These are phyloP conservation scores for Cicer arietinum DNA, from an alignment of 306 rosid species.

Conservation along the genomic window DNA sequence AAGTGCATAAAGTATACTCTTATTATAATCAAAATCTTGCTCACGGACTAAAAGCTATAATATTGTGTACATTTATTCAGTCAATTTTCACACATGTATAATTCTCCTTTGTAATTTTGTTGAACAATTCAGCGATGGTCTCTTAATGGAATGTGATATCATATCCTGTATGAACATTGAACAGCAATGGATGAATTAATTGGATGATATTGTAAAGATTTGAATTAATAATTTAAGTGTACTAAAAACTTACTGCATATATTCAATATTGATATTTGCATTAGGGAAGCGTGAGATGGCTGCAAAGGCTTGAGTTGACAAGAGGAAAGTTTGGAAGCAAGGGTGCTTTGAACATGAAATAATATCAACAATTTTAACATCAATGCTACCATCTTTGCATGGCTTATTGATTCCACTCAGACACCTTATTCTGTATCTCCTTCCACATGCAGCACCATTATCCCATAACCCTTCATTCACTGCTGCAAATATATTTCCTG, in stretches of 20 bases:
- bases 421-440: constrained; percentile 71
- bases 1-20: no score
- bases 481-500: constrained; percentile 55
- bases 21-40: no score
- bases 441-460: constrained; percentile 78
- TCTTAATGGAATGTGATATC: not conserved
- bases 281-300: constrained; percentile 54
- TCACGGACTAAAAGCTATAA: no score
- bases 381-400: constrained; percentile 65
- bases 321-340: constrained; percentile 57
- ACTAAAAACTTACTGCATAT: constrained; percentile 52
- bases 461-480: constrained; percentile 84
- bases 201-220: not conserved
- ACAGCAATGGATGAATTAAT: not conserved
- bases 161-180: constrained; percentile 41
- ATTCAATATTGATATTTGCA: constrained; percentile 67
- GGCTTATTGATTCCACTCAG: constrained; percentile 66
- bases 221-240: not conserved
- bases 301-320: constrained; percentile 62
- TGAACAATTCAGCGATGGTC: not conserved
- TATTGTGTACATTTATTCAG: constrained; percentile 8
- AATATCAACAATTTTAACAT: constrained; percentile 66
- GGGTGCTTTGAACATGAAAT: constrained; percentile 49
- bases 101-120: not conserved
- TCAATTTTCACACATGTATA: constrained; percentile 16